Evolutionary conservation across 139 green algal genomes (phyloP).

Genomic region (Raphidocelis subcapitata): DNA sequence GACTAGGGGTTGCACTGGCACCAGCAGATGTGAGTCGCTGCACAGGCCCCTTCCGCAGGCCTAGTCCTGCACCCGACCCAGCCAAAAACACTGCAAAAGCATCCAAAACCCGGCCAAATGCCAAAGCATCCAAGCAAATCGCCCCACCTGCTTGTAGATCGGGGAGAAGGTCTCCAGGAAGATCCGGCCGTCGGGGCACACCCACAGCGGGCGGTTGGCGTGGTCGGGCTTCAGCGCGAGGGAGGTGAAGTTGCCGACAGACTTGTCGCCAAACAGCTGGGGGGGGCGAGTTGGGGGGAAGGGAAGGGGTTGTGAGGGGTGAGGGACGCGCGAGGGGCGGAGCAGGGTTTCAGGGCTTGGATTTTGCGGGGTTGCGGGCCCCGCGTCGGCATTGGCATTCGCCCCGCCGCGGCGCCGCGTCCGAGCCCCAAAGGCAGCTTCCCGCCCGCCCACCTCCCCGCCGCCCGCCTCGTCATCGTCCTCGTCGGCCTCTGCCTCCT

Average conservation of each 20-base stretch:
- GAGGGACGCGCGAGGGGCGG: no score
- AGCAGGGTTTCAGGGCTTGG: no score
- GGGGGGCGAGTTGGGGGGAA: neutral
- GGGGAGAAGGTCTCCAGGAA: conserved; percentile 97
- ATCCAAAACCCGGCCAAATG: neutral
- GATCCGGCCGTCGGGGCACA: conserved; percentile 92
- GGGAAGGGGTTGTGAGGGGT: neutral
- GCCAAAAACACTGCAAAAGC: neutral
- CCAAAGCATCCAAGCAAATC: neutral
- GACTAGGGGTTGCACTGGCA: neutral
- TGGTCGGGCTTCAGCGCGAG: conserved; percentile 88
- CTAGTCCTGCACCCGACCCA: neutral
- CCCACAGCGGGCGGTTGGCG: conserved; percentile 90
- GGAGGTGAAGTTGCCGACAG: neutral
- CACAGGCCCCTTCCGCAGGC: neutral
- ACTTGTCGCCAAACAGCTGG: neutral
- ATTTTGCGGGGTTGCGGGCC: no score
- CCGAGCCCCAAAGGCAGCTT: no score
- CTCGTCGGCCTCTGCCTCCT: no score
- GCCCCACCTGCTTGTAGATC: conserved; percentile 83
- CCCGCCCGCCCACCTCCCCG: no score
- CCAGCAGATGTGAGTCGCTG: neutral
- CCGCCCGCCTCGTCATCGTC: no score
- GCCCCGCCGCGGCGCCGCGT: no score
- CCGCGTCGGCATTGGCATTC: no score